Conservation (phyloP, 805 yeast genomes). For the Dipodascus albidus region DNA sequence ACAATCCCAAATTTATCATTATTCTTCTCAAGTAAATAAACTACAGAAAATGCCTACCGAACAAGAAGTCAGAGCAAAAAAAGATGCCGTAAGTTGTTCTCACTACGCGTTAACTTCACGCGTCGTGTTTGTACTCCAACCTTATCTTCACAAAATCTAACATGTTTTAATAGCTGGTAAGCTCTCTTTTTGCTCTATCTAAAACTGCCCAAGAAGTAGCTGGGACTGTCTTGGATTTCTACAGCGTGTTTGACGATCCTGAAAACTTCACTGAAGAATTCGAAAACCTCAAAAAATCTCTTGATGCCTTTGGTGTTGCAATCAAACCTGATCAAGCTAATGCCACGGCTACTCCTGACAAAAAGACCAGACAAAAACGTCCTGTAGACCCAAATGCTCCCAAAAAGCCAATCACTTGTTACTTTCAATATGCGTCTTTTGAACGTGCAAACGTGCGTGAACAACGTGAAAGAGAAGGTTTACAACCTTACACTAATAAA, state of each 20-base stretch:
- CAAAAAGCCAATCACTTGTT: conserved; percentile 84
- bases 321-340: conserved; percentile 5
- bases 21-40: too few relatives aligned
- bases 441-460: conserved; percentile 60
- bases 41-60: neutral
- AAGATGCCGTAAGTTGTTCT: neutral
- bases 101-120: neutral
- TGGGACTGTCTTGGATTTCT: conserved; percentile 64
- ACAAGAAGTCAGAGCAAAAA: neutral
- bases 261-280: conserved; percentile 32
- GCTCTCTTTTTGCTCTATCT: conserved; percentile 71
- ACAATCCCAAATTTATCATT: too few relatives aligned
- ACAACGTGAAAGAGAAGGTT: conserved; percentile 49
- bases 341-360: conserved; percentile 16
- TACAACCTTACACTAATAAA: conserved; percentile 54
- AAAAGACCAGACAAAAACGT: conserved; percentile 39
- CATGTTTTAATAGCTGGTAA: conserved; percentile 41
- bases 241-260: conserved; percentile 34
- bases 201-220: conserved; percentile 85
- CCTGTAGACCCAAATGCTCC: conserved; percentile 87
- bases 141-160: neutral
- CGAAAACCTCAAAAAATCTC: neutral
- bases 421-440: conserved; percentile 65
- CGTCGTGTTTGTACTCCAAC: neutral
- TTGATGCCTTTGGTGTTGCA: conserved; percentile 9